phyloP scores from a whole-genome alignment of 192 early-diverging fungal genomes.

The Coemansia sp. region DNA sequence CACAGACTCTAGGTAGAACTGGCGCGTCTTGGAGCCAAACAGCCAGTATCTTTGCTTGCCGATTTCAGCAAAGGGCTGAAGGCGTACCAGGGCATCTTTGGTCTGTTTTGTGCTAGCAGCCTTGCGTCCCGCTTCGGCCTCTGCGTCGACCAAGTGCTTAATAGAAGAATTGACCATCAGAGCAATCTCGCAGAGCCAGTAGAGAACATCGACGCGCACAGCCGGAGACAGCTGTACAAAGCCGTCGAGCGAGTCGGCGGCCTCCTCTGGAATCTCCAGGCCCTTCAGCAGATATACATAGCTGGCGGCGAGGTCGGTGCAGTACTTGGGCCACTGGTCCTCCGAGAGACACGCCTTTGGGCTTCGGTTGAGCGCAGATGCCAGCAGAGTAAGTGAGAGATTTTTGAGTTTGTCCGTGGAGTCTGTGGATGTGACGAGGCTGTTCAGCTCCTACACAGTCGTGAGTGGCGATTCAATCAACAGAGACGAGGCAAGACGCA shows the following conservation, averaged over 20 bases:
- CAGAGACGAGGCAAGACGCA: neutral
- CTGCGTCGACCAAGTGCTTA: conserved; percentile 34
- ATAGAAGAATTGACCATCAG: conserved; percentile 36
- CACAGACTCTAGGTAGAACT: conserved; percentile 34
- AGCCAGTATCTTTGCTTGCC: conserved; percentile 51
- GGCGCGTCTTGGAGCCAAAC: conserved; percentile 45
- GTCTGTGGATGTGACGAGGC: conserved; percentile 18
- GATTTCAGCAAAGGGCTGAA: conserved; percentile 44
- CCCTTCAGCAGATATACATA: conserved; percentile 29
- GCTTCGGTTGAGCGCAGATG: conserved; percentile 17
- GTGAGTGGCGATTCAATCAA: neutral
- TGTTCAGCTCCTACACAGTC: conserved; percentile 29
- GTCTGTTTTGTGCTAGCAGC: conserved; percentile 1
- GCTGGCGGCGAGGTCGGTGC: conserved; percentile 29
- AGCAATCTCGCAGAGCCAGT: conserved; percentile 41
- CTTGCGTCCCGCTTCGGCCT: conserved; percentile 21
- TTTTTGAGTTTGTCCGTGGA: conserved; percentile 15
- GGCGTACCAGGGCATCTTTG: conserved; percentile 9
- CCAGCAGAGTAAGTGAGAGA: conserved; percentile 30
- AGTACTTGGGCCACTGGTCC: conserved; percentile 40
- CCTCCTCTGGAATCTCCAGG: conserved; percentile 38
- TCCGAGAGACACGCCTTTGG: conserved; percentile 10
- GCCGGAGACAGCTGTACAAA: conserved; percentile 21
- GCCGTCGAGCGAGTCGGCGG: conserved; percentile 40
- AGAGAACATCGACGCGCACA: conserved; percentile 45